Percentiles rank a stretch among this genome's conserved stretches.
These are phyloP conservation scores for Phytophthora ramorum DNA, from an alignment of 352 stramenopile genomes.

Conservation along the genomic window DNA sequence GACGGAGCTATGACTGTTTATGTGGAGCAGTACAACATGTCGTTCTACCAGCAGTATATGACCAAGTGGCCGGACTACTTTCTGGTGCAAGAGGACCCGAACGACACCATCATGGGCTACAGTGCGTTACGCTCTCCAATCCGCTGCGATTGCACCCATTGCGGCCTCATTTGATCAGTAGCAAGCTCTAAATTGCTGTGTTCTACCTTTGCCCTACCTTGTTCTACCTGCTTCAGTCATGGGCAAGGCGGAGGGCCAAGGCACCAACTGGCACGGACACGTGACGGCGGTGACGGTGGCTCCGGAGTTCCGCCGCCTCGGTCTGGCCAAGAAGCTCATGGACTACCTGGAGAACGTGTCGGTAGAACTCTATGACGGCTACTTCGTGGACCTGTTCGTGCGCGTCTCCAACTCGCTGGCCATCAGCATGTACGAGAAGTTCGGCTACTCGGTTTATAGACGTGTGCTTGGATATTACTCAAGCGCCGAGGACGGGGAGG, in stretches of 20 bases:
- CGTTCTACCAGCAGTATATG: conserved; percentile 98
- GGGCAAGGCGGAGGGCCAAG: conserved; percentile 95
- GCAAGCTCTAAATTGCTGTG: neutral
- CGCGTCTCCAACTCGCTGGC: conserved; percentile 94
- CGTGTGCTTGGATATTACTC: conserved; percentile 94
- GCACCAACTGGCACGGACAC: conserved; percentile 97
- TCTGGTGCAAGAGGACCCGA: conserved; percentile 93
- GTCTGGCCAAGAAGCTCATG: conserved; percentile 95
- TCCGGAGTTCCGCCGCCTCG: conserved; percentile 93
- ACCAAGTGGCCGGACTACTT: conserved; percentile 98
- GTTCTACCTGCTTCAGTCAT: conserved; percentile 74
- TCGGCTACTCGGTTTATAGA: conserved; percentile 94
- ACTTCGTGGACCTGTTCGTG: conserved; percentile 99
- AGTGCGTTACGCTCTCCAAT: conserved; percentile 44
- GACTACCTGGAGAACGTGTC: conserved; percentile 92
- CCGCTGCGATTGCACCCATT: conserved; percentile 4
- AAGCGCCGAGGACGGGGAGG: conserved; percentile 80
- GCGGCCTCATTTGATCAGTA: neutral
- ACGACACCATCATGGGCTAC: conserved; percentile 96
- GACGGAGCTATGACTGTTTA: conserved; percentile 20
- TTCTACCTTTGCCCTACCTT: conserved; percentile 16
- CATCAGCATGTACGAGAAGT: conserved; percentile 94
- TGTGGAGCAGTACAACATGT: conserved; percentile 92
- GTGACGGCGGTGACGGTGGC: conserved; percentile 98
- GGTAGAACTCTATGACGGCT: conserved; percentile 89